phyloP scores from a whole-genome alignment of 441 rosid species.

The Eruca vesicaria region DNA sequence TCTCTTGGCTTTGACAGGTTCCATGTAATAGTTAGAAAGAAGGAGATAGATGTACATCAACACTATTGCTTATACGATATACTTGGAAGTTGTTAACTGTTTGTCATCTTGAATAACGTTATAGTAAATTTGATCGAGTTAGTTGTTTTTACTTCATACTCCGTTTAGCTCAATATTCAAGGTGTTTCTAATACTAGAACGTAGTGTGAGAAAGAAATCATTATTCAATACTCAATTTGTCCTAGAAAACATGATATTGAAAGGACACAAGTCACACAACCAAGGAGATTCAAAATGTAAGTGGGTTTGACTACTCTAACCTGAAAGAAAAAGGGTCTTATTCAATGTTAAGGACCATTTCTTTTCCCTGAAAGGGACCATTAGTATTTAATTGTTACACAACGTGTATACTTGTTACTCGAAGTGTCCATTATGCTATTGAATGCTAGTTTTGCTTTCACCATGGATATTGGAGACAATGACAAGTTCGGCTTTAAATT shows the following conservation, averaged over 20 bases:
- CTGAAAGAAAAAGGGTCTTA: neutral
- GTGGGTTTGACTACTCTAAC: constrained; percentile 13
- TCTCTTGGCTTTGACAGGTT: too few species aligned
- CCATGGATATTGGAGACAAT: constrained; percentile 4
- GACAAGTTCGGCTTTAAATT: neutral
- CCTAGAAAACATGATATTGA: neutral
- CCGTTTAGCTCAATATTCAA: neutral
- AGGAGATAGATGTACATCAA: neutral
- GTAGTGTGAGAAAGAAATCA: neutral
- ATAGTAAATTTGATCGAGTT: neutral
- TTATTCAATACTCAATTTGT: neutral
- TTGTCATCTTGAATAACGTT: neutral
- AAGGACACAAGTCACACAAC: neutral
- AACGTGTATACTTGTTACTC: neutral
- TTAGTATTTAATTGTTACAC: neutral
- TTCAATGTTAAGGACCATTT: constrained; percentile 12
- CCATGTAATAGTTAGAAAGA: neutral
- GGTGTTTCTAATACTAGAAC: neutral
- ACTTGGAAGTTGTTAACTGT: neutral
- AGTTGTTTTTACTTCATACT: neutral
- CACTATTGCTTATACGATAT: neutral
- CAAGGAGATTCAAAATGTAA: neutral
- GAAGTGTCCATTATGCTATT: constrained; percentile 11
- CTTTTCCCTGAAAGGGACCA: constrained; percentile 9
- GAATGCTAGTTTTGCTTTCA: constrained; percentile 3